Evolutionary conservation across 768 basidiomycete genomes (phyloP).

Genomic region (Serpula lacrymans): DNA sequence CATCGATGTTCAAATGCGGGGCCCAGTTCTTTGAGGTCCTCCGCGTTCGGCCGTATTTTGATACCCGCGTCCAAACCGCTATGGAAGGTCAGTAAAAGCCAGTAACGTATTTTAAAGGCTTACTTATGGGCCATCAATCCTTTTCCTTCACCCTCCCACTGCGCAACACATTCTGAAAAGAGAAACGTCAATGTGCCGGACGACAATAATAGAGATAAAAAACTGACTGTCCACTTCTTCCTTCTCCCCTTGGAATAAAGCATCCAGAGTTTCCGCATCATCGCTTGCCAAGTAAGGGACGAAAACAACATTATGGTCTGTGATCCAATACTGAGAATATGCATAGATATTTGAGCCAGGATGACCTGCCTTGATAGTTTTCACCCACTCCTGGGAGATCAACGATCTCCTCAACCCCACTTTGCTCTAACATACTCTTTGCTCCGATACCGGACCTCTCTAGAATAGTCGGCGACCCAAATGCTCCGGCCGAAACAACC

Average conservation of each 20-base stretch:
- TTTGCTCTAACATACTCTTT: slow-evolving; percentile 21
- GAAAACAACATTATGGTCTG: slow-evolving; percentile 28
- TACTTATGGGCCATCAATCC: slow-evolving; percentile 55
- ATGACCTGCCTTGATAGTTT: slow-evolving; percentile 33
- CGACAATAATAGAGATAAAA: slow-evolving; percentile 7
- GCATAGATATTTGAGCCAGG: no score
- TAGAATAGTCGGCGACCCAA: slow-evolving; percentile 48
- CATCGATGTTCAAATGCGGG: slow-evolving; percentile 43
- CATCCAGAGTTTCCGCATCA: slow-evolving; percentile 45
- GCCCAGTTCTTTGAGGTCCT: slow-evolving; percentile 20
- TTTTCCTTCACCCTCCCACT: slow-evolving; percentile 34
- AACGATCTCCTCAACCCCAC: slow-evolving; percentile 26
- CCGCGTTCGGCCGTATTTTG: slow-evolving; percentile 21
- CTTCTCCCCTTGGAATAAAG: slow-evolving; percentile 36
- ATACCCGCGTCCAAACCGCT: slow-evolving; percentile 13
- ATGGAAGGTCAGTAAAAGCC: not conserved
- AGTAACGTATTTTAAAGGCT: slow-evolving; percentile 6
- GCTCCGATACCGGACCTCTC: slow-evolving; percentile 49
- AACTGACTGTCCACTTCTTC: slow-evolving; percentile 38
- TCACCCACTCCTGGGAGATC: slow-evolving; percentile 43
- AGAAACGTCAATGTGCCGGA: no score
- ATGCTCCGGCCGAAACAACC: slow-evolving; percentile 36
- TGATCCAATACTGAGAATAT: not conserved
- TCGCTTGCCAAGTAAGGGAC: slow-evolving; percentile 36
- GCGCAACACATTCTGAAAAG: slow-evolving; percentile 18